Evolutionary conservation across 208 protist species (phyloP).

Genomic region (Balamuthia mandrillaris): DNA sequence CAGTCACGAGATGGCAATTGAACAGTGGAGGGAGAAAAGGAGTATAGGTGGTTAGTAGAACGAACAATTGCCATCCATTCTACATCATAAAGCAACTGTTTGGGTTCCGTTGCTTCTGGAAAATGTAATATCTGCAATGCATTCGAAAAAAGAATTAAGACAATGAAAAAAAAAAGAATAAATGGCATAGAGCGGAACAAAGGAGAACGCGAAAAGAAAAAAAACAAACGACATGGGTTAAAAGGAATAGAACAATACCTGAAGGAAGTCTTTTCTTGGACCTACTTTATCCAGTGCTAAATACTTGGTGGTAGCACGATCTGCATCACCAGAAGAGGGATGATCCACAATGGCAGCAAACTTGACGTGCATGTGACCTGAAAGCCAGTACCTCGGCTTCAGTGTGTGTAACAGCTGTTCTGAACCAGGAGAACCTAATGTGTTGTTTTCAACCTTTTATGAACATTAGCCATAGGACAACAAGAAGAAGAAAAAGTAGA

Average conservation of each 20-base stretch:
- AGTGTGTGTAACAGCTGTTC: constrained; percentile 53
- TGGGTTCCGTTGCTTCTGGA: not conserved
- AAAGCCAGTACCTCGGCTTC: constrained; percentile 73
- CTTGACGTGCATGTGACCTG: constrained; percentile 78
- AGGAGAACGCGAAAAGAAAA: too few species aligned
- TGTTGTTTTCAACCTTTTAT: not conserved
- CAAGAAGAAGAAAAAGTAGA: not conserved
- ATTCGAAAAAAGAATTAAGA: too few species aligned
- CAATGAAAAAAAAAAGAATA: not conserved
- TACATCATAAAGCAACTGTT: not conserved
- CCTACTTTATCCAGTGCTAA: constrained; percentile 78
- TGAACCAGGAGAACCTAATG: constrained; percentile 40
- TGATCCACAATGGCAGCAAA: constrained; percentile 68
- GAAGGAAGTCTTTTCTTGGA: constrained; percentile 73
- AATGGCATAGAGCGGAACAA: too few species aligned
- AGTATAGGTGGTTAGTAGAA: constrained; percentile 23
- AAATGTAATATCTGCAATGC: constrained; percentile 22
- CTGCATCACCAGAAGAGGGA: too few species aligned
- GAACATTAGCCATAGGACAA: too few species aligned
- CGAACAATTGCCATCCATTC: constrained; percentile 9
- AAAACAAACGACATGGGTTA: not conserved
- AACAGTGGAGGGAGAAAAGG: not conserved
- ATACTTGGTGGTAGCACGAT: constrained; percentile 62
- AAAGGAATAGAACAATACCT: constrained; percentile 42
- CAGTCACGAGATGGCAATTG: not conserved